Conservation (phyloP, 73 alveolate genomes). For the Paramecium sonneborni region DNA sequence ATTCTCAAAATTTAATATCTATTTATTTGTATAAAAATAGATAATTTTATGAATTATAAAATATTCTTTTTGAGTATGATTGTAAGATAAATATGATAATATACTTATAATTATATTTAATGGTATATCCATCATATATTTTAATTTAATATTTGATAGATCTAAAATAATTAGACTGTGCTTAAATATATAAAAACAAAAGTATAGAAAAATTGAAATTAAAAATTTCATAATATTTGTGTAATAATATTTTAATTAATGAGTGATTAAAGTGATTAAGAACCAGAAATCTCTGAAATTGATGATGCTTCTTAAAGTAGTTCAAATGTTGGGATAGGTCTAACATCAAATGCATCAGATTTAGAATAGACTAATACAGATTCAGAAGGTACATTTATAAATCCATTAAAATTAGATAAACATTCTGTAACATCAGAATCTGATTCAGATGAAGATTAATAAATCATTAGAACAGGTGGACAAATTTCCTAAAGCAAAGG, state of each 20-base stretch:
- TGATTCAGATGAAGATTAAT: slow-evolving; percentile 71
- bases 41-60: no score
- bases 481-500: slow-evolving; percentile 57
- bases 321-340: neutral
- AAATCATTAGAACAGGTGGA: slow-evolving; percentile 36
- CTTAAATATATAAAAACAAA: no score
- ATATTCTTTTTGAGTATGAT: no score
- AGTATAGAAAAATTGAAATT: no score
- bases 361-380: neutral
- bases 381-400: neutral
- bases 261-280: slow-evolving; percentile 65
- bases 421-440: slow-evolving; percentile 44
- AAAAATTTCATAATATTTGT: no score
- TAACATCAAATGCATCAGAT: neutral
- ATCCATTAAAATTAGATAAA: neutral
- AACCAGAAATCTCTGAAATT: slow-evolving; percentile 29
- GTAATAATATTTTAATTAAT: neutral
- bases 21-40: no score
- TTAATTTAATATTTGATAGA: no score
- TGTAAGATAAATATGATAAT: no score
- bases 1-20: neutral
- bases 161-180: no score
- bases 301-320: neutral
- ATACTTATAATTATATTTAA: no score
- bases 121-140: no score